Conservation (phyloP, 108 stramenopile genomes). For the Nitzschia putrida region DNA sequence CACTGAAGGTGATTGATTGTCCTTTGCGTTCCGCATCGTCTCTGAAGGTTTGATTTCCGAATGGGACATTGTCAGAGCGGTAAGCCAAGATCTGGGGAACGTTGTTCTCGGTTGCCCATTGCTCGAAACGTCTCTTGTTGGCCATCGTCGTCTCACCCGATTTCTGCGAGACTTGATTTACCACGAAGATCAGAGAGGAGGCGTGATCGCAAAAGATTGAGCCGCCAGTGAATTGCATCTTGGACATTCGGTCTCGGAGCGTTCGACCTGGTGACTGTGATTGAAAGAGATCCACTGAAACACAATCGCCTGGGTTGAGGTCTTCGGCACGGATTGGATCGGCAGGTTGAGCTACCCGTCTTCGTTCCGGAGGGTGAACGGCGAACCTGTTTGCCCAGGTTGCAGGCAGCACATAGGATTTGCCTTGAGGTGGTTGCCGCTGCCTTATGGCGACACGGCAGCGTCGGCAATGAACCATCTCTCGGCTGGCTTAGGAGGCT, state of each 20-base stretch:
- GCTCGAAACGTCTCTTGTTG: constrained; percentile 46
- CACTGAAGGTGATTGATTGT: constrained; percentile 39
- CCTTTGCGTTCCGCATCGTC: not conserved
- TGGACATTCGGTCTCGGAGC: constrained; percentile 1
- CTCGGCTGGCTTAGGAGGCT: constrained; percentile 3
- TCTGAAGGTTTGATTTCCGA: constrained; percentile 15
- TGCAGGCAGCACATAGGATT: constrained; percentile 34
- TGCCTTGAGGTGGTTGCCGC: not conserved
- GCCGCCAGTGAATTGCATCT: constrained; percentile 40
- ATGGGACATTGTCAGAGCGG: constrained; percentile 37
- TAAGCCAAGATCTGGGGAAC: constrained; percentile 23
- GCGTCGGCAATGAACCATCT: not conserved
- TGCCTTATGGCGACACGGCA: not conserved
- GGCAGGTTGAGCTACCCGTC: no score
- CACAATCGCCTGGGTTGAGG: constrained; percentile 35
- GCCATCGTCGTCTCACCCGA: constrained; percentile 47
- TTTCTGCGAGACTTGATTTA: constrained; percentile 27
- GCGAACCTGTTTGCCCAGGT: constrained; percentile 31
- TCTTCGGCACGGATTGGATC: not conserved
- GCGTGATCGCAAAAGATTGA: constrained; percentile 53
- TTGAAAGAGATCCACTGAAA: constrained; percentile 47
- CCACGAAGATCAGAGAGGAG: constrained; percentile 19
- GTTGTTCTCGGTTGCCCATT: constrained; percentile 2
- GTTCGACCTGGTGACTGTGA: constrained; percentile 41
- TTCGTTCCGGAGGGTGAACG: constrained; percentile 1